Evolutionary conservation across 441 rosid species (phyloP), one percentile per base, ranked within the genome.

Genomic region (Croton laevigatus): DNA sequence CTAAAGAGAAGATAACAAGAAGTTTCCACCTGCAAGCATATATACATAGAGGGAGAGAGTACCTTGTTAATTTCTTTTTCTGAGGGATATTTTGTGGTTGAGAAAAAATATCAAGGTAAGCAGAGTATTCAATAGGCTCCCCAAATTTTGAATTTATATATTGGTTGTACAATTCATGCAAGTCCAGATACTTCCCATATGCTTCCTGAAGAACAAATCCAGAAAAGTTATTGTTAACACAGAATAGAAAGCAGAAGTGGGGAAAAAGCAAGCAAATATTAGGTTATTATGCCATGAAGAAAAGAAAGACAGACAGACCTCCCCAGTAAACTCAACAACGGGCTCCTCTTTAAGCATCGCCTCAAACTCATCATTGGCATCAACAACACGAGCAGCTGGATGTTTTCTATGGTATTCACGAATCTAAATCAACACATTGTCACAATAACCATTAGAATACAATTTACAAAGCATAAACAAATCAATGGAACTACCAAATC

Each of bases 331-430:
- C 72, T 88, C 87, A 65, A 96, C 77, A 32, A 71, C 73, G 3
- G 92, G 98, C 69, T 96, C 99, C 75, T 90, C 98, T 75, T 93
- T 93, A 68, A 90, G 89, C 32, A 83, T 76, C 32, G 62, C 88
- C 77, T 96, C 99, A 52, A 80, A 72, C 77, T 91, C 97, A 68
- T 88, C 97, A 48, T 74, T 81, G 38, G 82, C 76, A 83, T 91
- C 98, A 69, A 89, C 86, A 57, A 89, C 86, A 17, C 86, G 93
- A 6, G 96, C 97, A 75, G 96, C 89, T 0, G 95, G 93, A 78
- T 96, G 89, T 81, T 76, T 91, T 81, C 86, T 90, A 65, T 96
- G 97, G 76, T 93, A 96, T 68, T 93, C 98, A 38, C 98, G 97
- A 62, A 93, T 96, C 99, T 93, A 78, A 74, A 68, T 0, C 58